These are phyloP conservation scores for Fusarium stilboides DNA, from an alignment of 2,329 filamentous ascomycete species.

Conservation along the genomic window DNA sequence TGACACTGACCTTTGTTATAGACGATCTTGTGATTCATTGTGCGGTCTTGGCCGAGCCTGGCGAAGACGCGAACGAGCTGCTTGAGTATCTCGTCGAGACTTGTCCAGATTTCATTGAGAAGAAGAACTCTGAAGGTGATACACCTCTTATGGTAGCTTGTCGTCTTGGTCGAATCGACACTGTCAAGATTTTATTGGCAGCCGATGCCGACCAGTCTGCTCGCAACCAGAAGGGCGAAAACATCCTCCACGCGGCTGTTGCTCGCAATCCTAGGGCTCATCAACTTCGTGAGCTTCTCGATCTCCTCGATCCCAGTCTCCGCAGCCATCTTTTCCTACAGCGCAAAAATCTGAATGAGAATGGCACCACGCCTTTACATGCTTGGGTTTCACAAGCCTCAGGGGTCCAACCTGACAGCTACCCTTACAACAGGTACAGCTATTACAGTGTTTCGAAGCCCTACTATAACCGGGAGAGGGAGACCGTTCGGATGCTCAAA, in stretches of 20 bases:
- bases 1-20: conserved; percentile 51
- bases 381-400: conserved; percentile 63
- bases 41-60: conserved; percentile 66
- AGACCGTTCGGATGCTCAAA: conserved; percentile 60
- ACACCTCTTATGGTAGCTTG: conserved; percentile 81
- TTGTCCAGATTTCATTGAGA: conserved; percentile 74
- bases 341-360: conserved; percentile 66
- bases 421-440: conserved; percentile 29
- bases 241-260: conserved; percentile 76
- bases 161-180: conserved; percentile 66
- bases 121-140: conserved; percentile 69
- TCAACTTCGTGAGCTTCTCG: conserved; percentile 64
- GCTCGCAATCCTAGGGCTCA: conserved; percentile 51
- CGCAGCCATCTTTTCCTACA: conserved; percentile 72
- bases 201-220: conserved; percentile 79
- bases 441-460: conserved; percentile 18
- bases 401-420: conserved; percentile 31
- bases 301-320: conserved; percentile 71
- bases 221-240: conserved; percentile 73
- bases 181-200: conserved; percentile 73
- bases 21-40: conserved; percentile 77
- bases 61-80: conserved; percentile 64
- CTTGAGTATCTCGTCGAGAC: conserved; percentile 77
- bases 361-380: conserved; percentile 75
- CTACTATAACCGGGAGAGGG: conserved; percentile 48